These are phyloP conservation scores for Penicillium sumatraense DNA, from an alignment of 2,329 filamentous ascomycete genomes.

Conservation along the genomic window DNA sequence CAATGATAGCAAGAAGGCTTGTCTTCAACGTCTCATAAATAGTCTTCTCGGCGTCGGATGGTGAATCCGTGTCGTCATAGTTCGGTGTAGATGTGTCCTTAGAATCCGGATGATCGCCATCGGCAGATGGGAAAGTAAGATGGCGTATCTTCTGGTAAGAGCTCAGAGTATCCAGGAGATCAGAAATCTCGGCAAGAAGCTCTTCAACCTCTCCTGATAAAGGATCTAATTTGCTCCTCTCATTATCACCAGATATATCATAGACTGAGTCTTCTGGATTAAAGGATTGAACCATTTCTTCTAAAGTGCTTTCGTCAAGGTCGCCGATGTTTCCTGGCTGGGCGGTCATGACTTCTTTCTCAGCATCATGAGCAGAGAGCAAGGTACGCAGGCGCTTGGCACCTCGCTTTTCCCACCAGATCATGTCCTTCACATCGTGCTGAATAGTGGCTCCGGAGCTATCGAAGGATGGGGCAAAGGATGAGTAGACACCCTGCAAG, in stretches of 20 bases:
- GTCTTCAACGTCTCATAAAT: constrained; percentile 75
- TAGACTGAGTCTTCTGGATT: constrained; percentile 40
- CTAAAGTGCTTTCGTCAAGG: constrained; percentile 45
- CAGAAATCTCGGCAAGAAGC: constrained; percentile 61
- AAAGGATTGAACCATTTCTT: constrained; percentile 49
- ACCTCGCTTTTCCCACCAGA: constrained; percentile 54
- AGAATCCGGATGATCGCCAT: constrained; percentile 37
- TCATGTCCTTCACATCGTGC: constrained; percentile 44
- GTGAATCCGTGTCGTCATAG: constrained; percentile 52
- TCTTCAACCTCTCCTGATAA: constrained; percentile 54
- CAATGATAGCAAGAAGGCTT: constrained; percentile 74
- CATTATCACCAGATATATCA: constrained; percentile 25
- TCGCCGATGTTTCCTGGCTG: constrained; percentile 38
- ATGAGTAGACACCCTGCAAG: constrained; percentile 52
- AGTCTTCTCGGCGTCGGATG: constrained; percentile 60
- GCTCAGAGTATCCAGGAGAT: constrained; percentile 64
- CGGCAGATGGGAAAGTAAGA: constrained; percentile 38
- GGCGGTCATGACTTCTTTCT: constrained; percentile 26
- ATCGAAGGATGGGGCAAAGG: constrained; percentile 54
- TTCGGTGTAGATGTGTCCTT: constrained; percentile 29
- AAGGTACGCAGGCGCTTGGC: constrained; percentile 42
- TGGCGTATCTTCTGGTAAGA: constrained; percentile 67
- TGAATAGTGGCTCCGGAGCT: constrained; percentile 50
- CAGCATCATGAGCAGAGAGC: constrained; percentile 33
- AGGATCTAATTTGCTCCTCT: constrained; percentile 36